phyloP scores from a whole-genome alignment of 768 basidiomycete species.

The Auricularia sp. region DNA sequence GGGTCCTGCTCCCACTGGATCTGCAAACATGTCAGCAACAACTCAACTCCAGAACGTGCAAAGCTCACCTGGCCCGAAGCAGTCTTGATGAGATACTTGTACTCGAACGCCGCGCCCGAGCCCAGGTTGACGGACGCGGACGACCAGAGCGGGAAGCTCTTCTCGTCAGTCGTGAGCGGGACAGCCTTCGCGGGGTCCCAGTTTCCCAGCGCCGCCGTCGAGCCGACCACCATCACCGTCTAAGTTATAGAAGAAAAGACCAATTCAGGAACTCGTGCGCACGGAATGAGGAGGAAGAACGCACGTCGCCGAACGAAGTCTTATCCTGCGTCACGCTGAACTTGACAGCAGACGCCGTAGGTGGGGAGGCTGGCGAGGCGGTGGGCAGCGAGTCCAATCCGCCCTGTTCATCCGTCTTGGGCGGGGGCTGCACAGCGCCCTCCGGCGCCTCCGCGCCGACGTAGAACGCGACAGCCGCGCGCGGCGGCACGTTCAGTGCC shows the following conservation, averaged over 20 bases:
- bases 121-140: slow-evolving; percentile 36
- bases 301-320: slow-evolving; percentile 47
- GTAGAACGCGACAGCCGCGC: slow-evolving; percentile 31
- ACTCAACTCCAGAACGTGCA: not conserved
- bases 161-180: slow-evolving; percentile 8
- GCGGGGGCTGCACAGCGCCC: slow-evolving; percentile 43
- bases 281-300: slow-evolving; percentile 4
- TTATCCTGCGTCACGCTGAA: slow-evolving; percentile 43
- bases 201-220: slow-evolving; percentile 40
- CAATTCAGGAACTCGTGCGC: not conserved
- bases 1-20: slow-evolving; percentile 55
- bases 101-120: slow-evolving; percentile 38
- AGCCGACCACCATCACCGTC: slow-evolving; percentile 54
- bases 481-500: slow-evolving; percentile 35
- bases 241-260: slow-evolving; percentile 11
- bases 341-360: slow-evolving; percentile 20
- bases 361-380: slow-evolving; percentile 2
- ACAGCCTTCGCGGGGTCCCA: slow-evolving; percentile 43
- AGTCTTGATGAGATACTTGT: slow-evolving; percentile 53
- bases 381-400: slow-evolving; percentile 33
- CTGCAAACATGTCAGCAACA: slow-evolving; percentile 16
- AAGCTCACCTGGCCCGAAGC: slow-evolving; percentile 35
- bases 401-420: slow-evolving; percentile 37
- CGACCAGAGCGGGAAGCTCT: slow-evolving; percentile 42
- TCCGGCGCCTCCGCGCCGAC: not conserved